A percentile compares a stretch with the other conserved stretches of the same genome.
These are phyloP conservation scores for Cystobasidiaceae sp. DNA, from an alignment of 1,284 basidiomycete species.

Conservation along the genomic window DNA sequence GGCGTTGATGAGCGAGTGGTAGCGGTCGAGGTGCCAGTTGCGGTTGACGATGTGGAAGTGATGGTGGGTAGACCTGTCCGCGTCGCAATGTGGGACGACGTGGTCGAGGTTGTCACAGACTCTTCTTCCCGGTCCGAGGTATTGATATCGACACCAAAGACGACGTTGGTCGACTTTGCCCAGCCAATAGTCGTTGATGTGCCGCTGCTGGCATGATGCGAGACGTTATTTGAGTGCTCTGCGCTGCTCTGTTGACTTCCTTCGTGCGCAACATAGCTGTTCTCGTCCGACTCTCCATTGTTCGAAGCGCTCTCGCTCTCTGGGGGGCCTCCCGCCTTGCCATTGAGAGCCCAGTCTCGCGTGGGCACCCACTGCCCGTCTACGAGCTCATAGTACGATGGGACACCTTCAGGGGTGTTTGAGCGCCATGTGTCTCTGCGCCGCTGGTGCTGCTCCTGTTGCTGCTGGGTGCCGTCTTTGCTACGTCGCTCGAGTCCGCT, in stretches of 20 bases:
- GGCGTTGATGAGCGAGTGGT: neutral
- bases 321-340: neutral
- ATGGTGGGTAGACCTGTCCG: neutral
- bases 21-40: neutral
- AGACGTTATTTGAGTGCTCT: neutral
- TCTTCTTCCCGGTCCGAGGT: neutral
- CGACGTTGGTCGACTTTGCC: slow-evolving; percentile 22
- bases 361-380: slow-evolving; percentile 29
- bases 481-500: no score
- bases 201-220: neutral
- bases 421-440: neutral
- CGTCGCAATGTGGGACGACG: neutral
- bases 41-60: neutral
- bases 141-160: slow-evolving; percentile 21
- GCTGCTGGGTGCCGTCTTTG: no score
- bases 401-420: slow-evolving; percentile 4
- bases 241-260: no score
- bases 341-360: slow-evolving; percentile 16
- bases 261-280: no score
- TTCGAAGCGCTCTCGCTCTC: no score
- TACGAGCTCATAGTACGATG: slow-evolving; percentile 13
- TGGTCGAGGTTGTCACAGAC: neutral
- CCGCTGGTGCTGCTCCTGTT: neutral
- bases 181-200: slow-evolving; percentile 5
- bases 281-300: neutral